These are phyloP conservation scores for Metschnikowia henanensis DNA, from an alignment of 805 yeast species.

Conservation along the genomic window DNA sequence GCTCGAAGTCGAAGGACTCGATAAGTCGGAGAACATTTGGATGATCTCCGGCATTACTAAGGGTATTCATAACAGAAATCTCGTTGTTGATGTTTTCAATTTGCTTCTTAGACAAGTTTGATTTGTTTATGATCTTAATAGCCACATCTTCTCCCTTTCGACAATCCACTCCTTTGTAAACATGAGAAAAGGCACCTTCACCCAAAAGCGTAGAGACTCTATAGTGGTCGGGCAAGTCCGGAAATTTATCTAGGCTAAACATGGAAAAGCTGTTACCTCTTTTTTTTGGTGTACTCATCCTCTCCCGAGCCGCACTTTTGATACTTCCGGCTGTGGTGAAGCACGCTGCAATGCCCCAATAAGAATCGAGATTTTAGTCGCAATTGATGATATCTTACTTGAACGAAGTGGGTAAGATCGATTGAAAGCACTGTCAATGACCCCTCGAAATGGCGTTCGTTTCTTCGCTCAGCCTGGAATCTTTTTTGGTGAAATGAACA, in stretches of 20 bases:
- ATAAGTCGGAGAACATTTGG: constrained; percentile 64
- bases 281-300: not conserved
- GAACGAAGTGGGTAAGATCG: too few species aligned
- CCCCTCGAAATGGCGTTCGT: too few species aligned
- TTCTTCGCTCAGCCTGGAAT: too few species aligned
- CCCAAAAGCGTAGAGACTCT: constrained; percentile 56
- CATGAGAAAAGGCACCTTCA: constrained; percentile 82
- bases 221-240: constrained; percentile 41
- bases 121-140: constrained; percentile 64
- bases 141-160: constrained; percentile 46
- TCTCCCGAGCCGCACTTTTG: not conserved
- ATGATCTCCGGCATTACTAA: constrained; percentile 42
- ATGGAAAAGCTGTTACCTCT: constrained; percentile 1
- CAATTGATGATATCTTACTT: too few species aligned
- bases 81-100: constrained; percentile 76
- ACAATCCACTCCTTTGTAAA: constrained; percentile 55
- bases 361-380: too few species aligned
- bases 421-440: too few species aligned
- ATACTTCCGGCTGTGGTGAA: too few species aligned
- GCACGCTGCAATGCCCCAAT: too few species aligned
- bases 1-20: constrained; percentile 62
- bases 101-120: constrained; percentile 61
- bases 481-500: too few species aligned
- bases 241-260: constrained; percentile 24
- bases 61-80: constrained; percentile 69